Evolutionary conservation across 1,139 yeast species (phyloP), one percentile per base, ranked within the genome.

Genomic region (Lodderomyces metapsilosis): DNA sequence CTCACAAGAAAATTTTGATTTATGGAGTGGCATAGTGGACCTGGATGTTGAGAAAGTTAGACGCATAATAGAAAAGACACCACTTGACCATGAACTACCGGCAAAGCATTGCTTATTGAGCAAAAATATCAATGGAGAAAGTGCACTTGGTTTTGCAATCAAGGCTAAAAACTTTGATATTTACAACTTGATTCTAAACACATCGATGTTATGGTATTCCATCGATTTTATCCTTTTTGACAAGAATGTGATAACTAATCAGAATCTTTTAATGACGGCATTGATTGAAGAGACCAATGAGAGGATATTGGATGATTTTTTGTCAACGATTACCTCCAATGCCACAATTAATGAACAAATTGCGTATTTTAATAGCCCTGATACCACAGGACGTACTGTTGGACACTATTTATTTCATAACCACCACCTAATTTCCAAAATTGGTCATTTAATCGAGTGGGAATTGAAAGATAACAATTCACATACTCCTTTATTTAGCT

Each of bases 361-460:
- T 2, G 55, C 56, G 0, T 88, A 84, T 52, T 65, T 82, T 43
- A 77, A 80, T 45, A 56, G 58, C 12, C 51, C 56, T 1, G 92
- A 88, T 55, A 62, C 53, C 17, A 62, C 71, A 13, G 76, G 71
- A 49, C 69, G 95, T 46, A 74, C 82, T 1, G 68, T 79, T 8
- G 96, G 94, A 0, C 96, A 89, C 58, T 84, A 84, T 52, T 61
- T 88, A 17, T 81, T 82, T 49, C 84, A 84, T 51, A 74, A 82
- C 39, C 66, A 75, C 25, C 63, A 69, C 12, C 55, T 85, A 1
- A 74, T 89, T 16, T 63, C 72, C 0, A 56, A 55, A 27, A 61
- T 88, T 16, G 95, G 95, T 0, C 58, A 58, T 5, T 71, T 66
- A 37, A 68, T 88, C 5, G 71, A 84, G 52, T 92, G 97, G 98